phyloP scores from a whole-genome alignment of 306 rosid species.

The Luffa aegyptiaca region DNA sequence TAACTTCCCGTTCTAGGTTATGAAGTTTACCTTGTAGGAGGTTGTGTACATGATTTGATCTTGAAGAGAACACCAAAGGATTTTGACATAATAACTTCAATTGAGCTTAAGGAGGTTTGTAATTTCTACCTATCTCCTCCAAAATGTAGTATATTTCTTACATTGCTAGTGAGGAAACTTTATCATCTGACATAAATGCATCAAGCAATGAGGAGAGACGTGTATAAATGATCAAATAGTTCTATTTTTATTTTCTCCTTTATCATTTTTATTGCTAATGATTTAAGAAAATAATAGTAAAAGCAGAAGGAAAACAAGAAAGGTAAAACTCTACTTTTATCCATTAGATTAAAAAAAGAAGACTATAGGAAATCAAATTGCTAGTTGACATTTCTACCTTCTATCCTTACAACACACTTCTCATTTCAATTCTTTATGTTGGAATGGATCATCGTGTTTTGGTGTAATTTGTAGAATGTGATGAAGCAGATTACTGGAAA shows the following conservation, averaged over 20 bases:
- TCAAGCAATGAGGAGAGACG: neutral
- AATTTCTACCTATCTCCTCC: neutral
- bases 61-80: constrained; percentile 42
- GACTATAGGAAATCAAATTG: neutral
- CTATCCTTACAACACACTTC: neutral
- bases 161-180: neutral
- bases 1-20: constrained; percentile 20
- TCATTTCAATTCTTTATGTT: neutral
- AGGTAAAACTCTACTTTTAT: neutral
- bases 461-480: neutral
- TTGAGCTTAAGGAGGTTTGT: constrained; percentile 65
- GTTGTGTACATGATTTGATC: constrained; percentile 41
- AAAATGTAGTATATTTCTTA: neutral
- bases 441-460: neutral
- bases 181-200: neutral
- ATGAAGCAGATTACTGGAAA: no score
- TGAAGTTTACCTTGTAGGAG: constrained; percentile 49
- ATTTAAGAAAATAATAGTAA: neutral
- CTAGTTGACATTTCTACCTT: neutral
- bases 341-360: neutral
- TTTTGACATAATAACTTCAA: constrained; percentile 58
- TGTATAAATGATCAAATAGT: neutral
- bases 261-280: no score
- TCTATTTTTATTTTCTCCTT: no score
- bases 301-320: neutral